Conservation (phyloP, 192 early-diverging fungal genomes). For the Gigaspora rosea region DNA sequence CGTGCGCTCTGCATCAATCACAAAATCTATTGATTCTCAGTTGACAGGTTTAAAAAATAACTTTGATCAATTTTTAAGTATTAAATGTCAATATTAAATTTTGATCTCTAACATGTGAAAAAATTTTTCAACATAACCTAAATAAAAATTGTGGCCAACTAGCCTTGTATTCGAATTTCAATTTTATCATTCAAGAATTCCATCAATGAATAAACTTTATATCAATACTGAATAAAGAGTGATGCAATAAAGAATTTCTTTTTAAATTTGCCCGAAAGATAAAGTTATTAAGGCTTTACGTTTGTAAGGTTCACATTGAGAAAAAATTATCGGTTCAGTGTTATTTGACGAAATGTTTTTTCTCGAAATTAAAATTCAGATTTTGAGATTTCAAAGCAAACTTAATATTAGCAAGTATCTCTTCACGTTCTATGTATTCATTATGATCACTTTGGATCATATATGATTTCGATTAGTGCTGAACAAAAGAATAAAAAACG, state of each 20-base stretch:
- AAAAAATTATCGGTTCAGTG: neutral
- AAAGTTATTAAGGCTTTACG: neutral
- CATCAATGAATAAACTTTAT: conserved; percentile 26
- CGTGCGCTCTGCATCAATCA: no score
- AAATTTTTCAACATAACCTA: conserved; percentile 8
- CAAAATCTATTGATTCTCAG: no score
- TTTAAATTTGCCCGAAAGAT: neutral
- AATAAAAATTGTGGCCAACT: conserved; percentile 8
- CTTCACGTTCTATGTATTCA: conserved; percentile 14
- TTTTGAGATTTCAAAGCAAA: conserved; percentile 3
- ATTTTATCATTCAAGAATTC: conserved; percentile 6
- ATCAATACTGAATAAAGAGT: conserved; percentile 3
- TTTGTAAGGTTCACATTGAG: conserved; percentile 16
- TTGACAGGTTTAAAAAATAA: no score
- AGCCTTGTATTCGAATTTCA: neutral
- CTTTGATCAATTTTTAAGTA: no score
- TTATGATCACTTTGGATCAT: neutral
- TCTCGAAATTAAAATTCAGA: neutral
- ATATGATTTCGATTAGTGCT: conserved; percentile 12
- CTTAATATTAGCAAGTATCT: neutral
- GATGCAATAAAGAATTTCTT: conserved; percentile 11
- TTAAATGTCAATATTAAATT: no score
- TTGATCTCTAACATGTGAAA: no score
- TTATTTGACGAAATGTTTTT: neutral
- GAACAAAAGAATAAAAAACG: neutral